These are phyloP conservation scores for Alloascoidea africana DNA, from an alignment of 805 yeast species.

Conservation along the genomic window DNA sequence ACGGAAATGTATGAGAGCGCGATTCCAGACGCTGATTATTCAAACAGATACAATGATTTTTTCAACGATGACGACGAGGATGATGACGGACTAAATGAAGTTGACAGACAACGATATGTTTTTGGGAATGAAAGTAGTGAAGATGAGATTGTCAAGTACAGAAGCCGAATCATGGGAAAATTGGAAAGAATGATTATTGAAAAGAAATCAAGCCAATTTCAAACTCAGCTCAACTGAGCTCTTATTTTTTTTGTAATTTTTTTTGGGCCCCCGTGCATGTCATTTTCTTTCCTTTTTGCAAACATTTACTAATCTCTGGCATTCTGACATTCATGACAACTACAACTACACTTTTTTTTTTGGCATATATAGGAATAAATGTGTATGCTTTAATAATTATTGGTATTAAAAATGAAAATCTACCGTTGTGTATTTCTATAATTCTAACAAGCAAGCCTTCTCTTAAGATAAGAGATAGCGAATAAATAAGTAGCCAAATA, in stretches of 20 bases:
- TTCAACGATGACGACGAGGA: conserved; percentile 9
- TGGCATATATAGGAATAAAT: too few species aligned
- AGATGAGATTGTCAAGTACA: conserved; percentile 11
- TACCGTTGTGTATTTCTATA: too few species aligned
- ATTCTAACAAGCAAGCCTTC: too few species aligned
- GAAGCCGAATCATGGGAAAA: conserved; percentile 9
- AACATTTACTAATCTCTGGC: too few species aligned
- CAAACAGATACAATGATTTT: conserved; percentile 5
- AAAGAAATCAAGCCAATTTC: conserved; percentile 16
- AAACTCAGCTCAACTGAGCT: conserved; percentile 19
- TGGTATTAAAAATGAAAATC: too few species aligned
- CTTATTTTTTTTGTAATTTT: conserved; percentile 13
- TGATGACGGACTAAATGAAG: conserved; percentile 3
- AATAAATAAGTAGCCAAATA: too few species aligned
- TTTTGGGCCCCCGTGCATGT: conserved; percentile 9
- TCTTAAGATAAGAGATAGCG: too few species aligned
- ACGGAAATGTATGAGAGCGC: too few species aligned
- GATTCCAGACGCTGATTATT: too few species aligned
- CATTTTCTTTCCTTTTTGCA: conserved; percentile 5
- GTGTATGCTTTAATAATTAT: too few species aligned
- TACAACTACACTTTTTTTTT: too few species aligned
- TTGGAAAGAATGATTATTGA: conserved; percentile 7
- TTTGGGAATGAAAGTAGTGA: conserved; percentile 12
- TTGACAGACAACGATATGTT: conserved; percentile 3
- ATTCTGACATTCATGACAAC: too few species aligned